Evolutionary conservation across 495 filamentous ascomycete genomes (phyloP), one percentile per base, ranked within the genome.

Genomic region (Lineolata rhizophorae): DNA sequence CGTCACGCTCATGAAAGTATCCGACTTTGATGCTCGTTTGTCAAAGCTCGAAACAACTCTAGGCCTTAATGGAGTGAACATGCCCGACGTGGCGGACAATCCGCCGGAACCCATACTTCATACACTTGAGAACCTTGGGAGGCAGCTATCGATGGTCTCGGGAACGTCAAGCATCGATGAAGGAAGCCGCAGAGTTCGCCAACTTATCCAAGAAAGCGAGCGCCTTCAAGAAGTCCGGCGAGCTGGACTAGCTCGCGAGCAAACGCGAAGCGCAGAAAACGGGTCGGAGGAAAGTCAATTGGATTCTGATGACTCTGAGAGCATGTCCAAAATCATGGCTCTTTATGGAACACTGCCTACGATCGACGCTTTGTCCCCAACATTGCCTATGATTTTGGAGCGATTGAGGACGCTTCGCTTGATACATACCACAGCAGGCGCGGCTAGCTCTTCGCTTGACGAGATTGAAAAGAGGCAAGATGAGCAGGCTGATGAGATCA

Each of bases 261-360:
- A 26, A 26, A 26, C 8, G 8, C 22, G 12, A 26, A 26, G 12
- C 12, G 8, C 8, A 26, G 11, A 13, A 8, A 6, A 8, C 28
- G 28, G 28, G 28, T 16, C 6, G 6, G 16, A 8, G 11, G 22
- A 26, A 26, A 12, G 22, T 12, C 8, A 26, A 26, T 26, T 8
- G 22, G 8, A 26, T 12, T 8, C 5, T 9, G 30, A 56, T 32
- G 52, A 60, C 34, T 61, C 68, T 20, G 80, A 90, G 44, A 68
- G 79, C 40, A 63, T 65, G 12, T 64, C 80, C 25, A 92, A 91
- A 50, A 76, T 95, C 48, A 85, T 91, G 43, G 83, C 84, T 2
- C 65, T 99, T 2, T 95, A 93, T 50, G 73, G 74, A 1, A 79
- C 79, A 11, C 62, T 99, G 3, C 71, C 80, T 4, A 85, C 80